These are phyloP conservation scores for Phytophthora colocasiae DNA, from an alignment of 352 stramenopile species.

Conservation along the genomic window DNA sequence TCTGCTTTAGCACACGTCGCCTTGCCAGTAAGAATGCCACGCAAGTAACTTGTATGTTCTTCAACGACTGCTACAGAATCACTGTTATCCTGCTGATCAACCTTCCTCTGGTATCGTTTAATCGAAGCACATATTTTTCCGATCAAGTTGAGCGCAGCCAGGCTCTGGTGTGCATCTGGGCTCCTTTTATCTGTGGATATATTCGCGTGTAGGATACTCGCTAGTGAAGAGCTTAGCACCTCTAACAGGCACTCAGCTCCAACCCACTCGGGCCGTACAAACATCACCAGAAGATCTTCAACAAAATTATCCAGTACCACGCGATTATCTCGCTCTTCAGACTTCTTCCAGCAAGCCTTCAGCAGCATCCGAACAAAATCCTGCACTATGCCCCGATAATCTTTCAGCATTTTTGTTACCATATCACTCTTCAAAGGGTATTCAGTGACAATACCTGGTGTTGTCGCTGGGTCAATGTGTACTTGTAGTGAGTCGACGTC, in stretches of 20 bases:
- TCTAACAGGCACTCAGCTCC: slow-evolving; percentile 82
- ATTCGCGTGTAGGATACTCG: slow-evolving; percentile 67
- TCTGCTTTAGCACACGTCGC: slow-evolving; percentile 9
- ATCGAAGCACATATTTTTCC: slow-evolving; percentile 85
- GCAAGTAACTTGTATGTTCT: slow-evolving; percentile 58
- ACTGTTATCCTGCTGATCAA: slow-evolving; percentile 50
- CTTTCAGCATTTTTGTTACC: slow-evolving; percentile 30
- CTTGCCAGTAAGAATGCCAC: slow-evolving; percentile 19
- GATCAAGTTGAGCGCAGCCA: slow-evolving; percentile 73
- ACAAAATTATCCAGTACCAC: slow-evolving; percentile 84
- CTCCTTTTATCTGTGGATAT: slow-evolving; percentile 67
- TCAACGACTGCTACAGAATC: slow-evolving; percentile 47
- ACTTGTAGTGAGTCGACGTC: slow-evolving; percentile 1
- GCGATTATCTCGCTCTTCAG: slow-evolving; percentile 78
- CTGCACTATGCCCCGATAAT: slow-evolving; percentile 44
- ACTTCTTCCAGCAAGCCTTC: slow-evolving; percentile 85
- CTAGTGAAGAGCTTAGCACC: slow-evolving; percentile 68
- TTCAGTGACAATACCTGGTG: slow-evolving; percentile 25
- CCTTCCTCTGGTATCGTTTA: slow-evolving; percentile 58
- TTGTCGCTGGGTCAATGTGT: slow-evolving; percentile 19
- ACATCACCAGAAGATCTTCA: slow-evolving; percentile 85
- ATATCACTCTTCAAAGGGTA: slow-evolving; percentile 15
- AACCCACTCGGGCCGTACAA: slow-evolving; percentile 79
- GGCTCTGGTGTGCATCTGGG: slow-evolving; percentile 66
- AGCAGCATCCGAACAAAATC: slow-evolving; percentile 63